Evolutionary conservation across 345 rosid genomes (phyloP), one percentile per base, ranked within the genome.

Genomic region (Eucalyptus shirleyi): DNA sequence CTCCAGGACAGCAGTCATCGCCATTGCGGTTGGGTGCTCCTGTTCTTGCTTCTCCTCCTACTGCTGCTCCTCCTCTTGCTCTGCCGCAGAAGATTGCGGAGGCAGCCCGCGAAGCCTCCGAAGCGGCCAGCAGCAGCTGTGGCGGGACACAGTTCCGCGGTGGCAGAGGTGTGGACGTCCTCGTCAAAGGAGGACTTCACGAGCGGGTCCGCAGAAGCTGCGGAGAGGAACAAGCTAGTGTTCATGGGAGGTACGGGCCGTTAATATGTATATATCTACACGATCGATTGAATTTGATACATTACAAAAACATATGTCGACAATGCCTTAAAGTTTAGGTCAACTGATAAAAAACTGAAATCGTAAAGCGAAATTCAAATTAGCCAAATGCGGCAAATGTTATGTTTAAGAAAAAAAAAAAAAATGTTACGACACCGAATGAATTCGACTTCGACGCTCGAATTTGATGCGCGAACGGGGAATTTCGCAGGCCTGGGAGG

Each of bases 141-240:
- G 12, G 88, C 89, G 9, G 49, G 93, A 13, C 86, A 89, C 37
- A 88, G 91, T 11, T 81, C 88, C 8, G 91, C 87, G 16, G 89
- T 91, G 17, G 90, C 88, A 40, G 96, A 94, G 83, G 94, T 92
- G 13, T 94, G 96, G 16, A 94, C 98, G 9, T 96, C 98, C 8
- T 96, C 98, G 19, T 95, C 99, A 26, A 97, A 97, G 90, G 99
- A 97, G 81, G 98, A 97, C 65, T 91, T 91, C 3, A 96, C 99
- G 1, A 98, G 96, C 4, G 98, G 94, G 86, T 96, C 98, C 24
- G 92, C 91, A 6, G 98, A 95, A 62, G 93, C 88, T 3, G 45
- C 93, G n/a, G 99, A 97, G 91, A 94, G 95, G 93, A 97, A 97
- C 92, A 96, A 94, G 91, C 96, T 98, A 1, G 98, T 98, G 82